Conservation (phyloP, 148 eudicot genomes). For the Arbutus unedo region DNA sequence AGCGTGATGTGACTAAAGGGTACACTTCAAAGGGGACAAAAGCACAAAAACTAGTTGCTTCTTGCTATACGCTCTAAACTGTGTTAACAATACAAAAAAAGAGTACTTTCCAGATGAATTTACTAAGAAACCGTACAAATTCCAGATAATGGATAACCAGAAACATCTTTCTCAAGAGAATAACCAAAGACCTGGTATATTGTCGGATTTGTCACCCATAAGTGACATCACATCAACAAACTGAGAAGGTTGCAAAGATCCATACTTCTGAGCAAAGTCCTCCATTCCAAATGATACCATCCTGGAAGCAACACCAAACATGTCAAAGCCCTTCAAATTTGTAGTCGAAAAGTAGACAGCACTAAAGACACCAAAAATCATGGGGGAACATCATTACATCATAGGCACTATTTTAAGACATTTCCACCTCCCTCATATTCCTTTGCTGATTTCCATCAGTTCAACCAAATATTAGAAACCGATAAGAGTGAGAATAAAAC, state of each 20-base stretch:
- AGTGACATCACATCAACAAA: slow-evolving; percentile 91
- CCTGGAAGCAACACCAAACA: slow-evolving; percentile 35
- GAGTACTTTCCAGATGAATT: not conserved
- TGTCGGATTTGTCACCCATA: slow-evolving; percentile 86
- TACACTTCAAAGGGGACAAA: not conserved
- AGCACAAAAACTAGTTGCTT: not conserved
- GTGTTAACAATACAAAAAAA: not conserved
- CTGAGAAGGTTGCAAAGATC: slow-evolving; percentile 73
- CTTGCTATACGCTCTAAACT: not conserved
- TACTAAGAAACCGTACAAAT: not conserved
- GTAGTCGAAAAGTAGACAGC: not conserved
- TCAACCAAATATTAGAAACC: not conserved
- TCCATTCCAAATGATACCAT: slow-evolving; percentile 92
- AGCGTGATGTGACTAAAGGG: not conserved
- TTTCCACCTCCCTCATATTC: not conserved
- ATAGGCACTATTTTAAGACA: not conserved
- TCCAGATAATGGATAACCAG: not conserved
- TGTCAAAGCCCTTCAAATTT: not conserved
- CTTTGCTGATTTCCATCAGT: not conserved
- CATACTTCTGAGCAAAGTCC: slow-evolving; percentile 82
- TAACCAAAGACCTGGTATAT: slow-evolving; percentile 74
- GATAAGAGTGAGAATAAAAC: not conserved
- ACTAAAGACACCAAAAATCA: not conserved
- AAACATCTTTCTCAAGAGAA: not conserved
- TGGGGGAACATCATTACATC: not conserved